Conservation (phyloP, 225 moss, liverwort and hornwort genomes). For the Thuidium tamariscinum region DNA sequence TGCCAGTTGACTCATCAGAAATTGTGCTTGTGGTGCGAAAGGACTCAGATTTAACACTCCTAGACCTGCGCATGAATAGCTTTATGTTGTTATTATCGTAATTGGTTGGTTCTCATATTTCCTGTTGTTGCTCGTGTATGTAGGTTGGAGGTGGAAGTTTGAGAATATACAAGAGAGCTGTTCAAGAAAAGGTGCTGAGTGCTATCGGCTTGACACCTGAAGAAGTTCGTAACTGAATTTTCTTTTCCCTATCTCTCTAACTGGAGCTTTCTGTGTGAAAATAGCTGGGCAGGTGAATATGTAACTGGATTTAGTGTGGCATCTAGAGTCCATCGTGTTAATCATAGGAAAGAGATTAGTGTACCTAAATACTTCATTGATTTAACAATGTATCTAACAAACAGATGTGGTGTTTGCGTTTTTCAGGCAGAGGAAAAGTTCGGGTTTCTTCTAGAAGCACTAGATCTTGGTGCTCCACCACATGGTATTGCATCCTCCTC, state of each 20-base stretch:
- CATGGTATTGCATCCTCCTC: constrained; percentile 50
- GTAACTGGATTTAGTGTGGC: neutral
- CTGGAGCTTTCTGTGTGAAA: neutral
- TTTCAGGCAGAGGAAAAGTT: constrained; percentile 91
- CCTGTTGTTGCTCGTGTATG: neutral
- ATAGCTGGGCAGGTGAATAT: neutral
- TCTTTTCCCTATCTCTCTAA: neutral
- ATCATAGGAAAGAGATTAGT: neutral
- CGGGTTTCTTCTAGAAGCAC: constrained; percentile 87
- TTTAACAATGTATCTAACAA: neutral
- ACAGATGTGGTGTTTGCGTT: neutral
- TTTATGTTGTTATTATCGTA: neutral
- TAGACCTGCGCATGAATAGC: neutral
- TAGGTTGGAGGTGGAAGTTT: constrained; percentile 98
- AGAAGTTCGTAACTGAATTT: constrained; percentile 40
- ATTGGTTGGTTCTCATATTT: neutral
- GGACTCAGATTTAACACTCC: neutral
- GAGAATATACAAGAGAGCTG: constrained; percentile 79
- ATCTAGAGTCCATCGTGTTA: neutral
- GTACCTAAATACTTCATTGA: neutral
- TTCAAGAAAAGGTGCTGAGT: constrained; percentile 84
- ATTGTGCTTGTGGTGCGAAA: neutral
- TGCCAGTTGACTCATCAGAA: neutral
- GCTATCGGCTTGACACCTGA: constrained; percentile 72
- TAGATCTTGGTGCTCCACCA: constrained; percentile 97